Base-by-base conservation (phyloP, 768 basidiomycete genomes). In the Podaxis sp. region DNA sequence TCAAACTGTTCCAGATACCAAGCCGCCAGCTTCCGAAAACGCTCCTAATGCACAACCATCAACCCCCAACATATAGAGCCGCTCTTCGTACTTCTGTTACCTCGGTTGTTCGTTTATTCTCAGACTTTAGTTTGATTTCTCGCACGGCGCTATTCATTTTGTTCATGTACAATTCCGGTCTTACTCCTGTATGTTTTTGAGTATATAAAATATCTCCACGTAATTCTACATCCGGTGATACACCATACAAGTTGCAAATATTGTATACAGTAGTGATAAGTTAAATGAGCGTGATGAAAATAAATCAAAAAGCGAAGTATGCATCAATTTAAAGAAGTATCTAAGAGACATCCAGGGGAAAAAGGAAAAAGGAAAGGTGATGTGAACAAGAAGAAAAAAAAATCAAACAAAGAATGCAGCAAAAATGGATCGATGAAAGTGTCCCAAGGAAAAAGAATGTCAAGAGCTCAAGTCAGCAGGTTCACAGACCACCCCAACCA, bases 401-500 rank as follows among this genome's bases (percentile, higher is more conserved):
- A 36, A 19, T 15, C 6, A 7, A 51, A 36, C 4, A 38, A n/a
- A 9, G 53, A 37, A 22, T 11, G 7, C 36, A 17, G 33, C 3
- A 55, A 22, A 55, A 55, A 36, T 33, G 33, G 33, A 9, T 33
- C 33, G 8, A 9, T 33, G 19, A 24, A 37, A 49, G 43, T 38
- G 29, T 24, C 15, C 11, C 13, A 53, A 53, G 38, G 63, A 57
- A 43, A 37, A 55, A 13, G 63, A n/a, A 36, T 33, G 33, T 33
- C 54, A 47, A 19, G 53, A 24, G 3, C 9, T 72, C 69, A 81
- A 64, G 69, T 70, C 61, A 78, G 69, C 63, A 91, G 65, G 46
- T 82, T 82, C 47, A 90, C 69, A 27, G 77, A 78, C 90, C 91
- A 93, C 25, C 88, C 89, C 59, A 83, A 68, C 91, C 91, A 93